A percentile compares a stretch with the other conserved stretches of the same genome.
Evolutionary conservation across 352 stramenopile species (phyloP).

Genomic region (Globisporangium rhizosaccharum): DNA sequence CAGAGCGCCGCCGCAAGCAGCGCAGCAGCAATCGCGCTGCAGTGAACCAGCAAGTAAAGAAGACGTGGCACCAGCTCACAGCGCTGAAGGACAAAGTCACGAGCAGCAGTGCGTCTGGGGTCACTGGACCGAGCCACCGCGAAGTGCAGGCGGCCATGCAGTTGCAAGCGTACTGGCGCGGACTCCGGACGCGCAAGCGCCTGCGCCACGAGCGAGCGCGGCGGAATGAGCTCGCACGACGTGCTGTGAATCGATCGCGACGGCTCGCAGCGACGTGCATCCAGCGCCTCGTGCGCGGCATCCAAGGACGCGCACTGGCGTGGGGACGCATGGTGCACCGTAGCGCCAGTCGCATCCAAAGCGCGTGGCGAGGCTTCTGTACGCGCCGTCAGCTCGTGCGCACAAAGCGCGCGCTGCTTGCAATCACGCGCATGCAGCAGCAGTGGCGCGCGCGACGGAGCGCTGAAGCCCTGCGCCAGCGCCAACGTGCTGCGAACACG

Average conservation of each 20-base stretch:
- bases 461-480: conserved; percentile 19
- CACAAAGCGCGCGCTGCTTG: conserved; percentile 34
- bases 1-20: conserved; percentile 11
- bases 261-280: conserved; percentile 42
- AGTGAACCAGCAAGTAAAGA: conserved; percentile 14
- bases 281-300: conserved; percentile 48
- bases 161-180: conserved; percentile 53
- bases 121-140: neutral
- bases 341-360: conserved; percentile 42
- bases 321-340: conserved; percentile 38
- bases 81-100: conserved; percentile 12
- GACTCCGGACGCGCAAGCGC: conserved; percentile 27
- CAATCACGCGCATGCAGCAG: conserved; percentile 45
- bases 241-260: conserved; percentile 22
- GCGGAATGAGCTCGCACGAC: conserved; percentile 19
- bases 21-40: conserved; percentile 1
- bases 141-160: conserved; percentile 31
- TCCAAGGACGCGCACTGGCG: conserved; percentile 31
- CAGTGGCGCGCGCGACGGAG: conserved; percentile 34
- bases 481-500: conserved; percentile 16
- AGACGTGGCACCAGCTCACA: conserved; percentile 16
- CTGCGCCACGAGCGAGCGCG: conserved; percentile 36
- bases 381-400: conserved; percentile 37
- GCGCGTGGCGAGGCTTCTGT: conserved; percentile 45
- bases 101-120: neutral